phyloP scores from a whole-genome alignment of 164 flowering plant genomes.

The Umbellularia californica region DNA sequence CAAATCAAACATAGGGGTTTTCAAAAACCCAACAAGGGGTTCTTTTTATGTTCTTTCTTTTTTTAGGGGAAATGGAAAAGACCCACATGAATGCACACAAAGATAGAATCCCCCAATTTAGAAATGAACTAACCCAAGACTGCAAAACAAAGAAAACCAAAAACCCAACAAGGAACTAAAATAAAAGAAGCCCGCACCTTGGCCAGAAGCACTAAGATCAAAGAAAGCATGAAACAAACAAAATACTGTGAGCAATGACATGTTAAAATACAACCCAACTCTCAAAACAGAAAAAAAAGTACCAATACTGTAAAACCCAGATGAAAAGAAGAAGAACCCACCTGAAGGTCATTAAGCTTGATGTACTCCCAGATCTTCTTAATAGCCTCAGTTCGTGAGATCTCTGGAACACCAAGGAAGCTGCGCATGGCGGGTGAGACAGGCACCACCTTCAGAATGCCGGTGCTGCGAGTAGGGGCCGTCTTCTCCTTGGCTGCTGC shows the following conservation, averaged over 20 bases:
- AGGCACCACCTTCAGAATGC: constrained; percentile 29
- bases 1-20: no score
- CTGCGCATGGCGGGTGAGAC: constrained; percentile 45
- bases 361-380: constrained; percentile 73
- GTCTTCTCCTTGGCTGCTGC: neutral
- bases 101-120: no score
- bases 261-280: neutral
- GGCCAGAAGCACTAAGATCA: neutral
- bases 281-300: neutral
- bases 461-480: constrained; percentile 9
- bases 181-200: neutral
- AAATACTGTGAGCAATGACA: neutral
- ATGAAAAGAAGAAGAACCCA: constrained; percentile 7
- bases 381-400: constrained; percentile 54
- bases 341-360: constrained; percentile 72
- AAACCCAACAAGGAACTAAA: neutral
- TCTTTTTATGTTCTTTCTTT: no score
- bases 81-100: no score
- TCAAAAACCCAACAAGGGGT: no score
- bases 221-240: neutral
- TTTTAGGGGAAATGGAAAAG: no score
- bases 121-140: no score
- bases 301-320: neutral
- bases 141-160: neutral
- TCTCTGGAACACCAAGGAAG: constrained; percentile 48